These are phyloP conservation scores for Leccinum boreale DNA, from an alignment of 768 basidiomycete genomes.

Conservation along the genomic window DNA sequence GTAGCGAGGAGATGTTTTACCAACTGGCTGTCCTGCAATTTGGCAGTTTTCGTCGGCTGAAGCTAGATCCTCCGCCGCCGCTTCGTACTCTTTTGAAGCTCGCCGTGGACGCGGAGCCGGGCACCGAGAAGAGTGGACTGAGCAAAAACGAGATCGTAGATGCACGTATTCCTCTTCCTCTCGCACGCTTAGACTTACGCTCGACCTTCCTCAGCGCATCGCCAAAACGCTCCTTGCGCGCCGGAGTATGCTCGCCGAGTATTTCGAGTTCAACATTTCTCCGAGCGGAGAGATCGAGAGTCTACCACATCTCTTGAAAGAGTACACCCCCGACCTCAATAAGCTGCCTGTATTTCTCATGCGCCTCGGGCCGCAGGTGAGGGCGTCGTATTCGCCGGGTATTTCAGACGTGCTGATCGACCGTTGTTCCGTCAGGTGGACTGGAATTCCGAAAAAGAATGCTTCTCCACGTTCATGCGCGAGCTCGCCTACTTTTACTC, in stretches of 20 bases:
- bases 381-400: not conserved
- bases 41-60: slow-evolving; percentile 71
- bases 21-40: slow-evolving; percentile 92
- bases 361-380: slow-evolving; percentile 88
- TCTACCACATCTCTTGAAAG: slow-evolving; percentile 78
- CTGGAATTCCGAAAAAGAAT: slow-evolving; percentile 82
- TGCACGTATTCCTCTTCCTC: slow-evolving; percentile 39
- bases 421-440: slow-evolving; percentile 55
- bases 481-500: slow-evolving; percentile 93
- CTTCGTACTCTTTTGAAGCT: slow-evolving; percentile 69
- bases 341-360: slow-evolving; percentile 87
- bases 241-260: slow-evolving; percentile 86
- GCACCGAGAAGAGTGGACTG: slow-evolving; percentile 46
- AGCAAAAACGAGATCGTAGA: slow-evolving; percentile 64
- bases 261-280: slow-evolving; percentile 79
- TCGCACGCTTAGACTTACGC: not conserved
- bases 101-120: slow-evolving; percentile 70
- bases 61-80: slow-evolving; percentile 79
- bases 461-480: slow-evolving; percentile 80
- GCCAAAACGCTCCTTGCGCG: slow-evolving; percentile 53
- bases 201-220: slow-evolving; percentile 49
- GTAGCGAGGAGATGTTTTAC: slow-evolving; percentile 91
- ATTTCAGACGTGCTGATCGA: not conserved
- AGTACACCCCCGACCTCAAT: slow-evolving; percentile 88
- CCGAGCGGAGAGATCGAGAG: slow-evolving; percentile 65